These are phyloP conservation scores for Populus euphratica DNA, from an alignment of 345 rosid genomes.

Conservation along the genomic window DNA sequence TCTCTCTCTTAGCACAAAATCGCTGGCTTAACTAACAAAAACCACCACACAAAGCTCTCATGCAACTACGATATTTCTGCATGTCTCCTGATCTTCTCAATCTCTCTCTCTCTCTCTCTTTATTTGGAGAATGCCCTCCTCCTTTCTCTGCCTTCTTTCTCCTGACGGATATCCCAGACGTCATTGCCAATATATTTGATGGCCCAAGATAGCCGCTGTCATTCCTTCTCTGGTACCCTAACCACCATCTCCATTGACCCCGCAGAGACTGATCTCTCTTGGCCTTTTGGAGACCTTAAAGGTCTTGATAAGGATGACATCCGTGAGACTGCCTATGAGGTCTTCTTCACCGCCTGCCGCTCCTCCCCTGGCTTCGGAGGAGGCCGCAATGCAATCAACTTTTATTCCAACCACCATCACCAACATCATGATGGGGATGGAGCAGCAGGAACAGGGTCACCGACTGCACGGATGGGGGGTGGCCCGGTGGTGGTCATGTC, in stretches of 20 bases:
- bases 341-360: slow-evolving; percentile 82
- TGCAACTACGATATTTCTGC: neutral
- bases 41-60: neutral
- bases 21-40: slow-evolving; percentile 4
- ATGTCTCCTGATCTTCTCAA: neutral
- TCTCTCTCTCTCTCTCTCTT: slow-evolving; percentile 16
- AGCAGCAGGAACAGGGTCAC: slow-evolving; percentile 24
- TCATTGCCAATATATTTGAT: slow-evolving; percentile 15
- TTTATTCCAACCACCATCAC: slow-evolving; percentile 47
- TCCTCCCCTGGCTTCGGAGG: slow-evolving; percentile 83
- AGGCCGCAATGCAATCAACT: slow-evolving; percentile 55
- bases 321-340: slow-evolving; percentile 82
- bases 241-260: slow-evolving; percentile 17
- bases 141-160: slow-evolving; percentile 35
- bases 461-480: slow-evolving; percentile 22
- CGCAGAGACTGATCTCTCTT: slow-evolving; percentile 45
- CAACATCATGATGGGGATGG: slow-evolving; percentile 30
- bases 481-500: slow-evolving; percentile 61
- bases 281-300: slow-evolving; percentile 69
- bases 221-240: slow-evolving; percentile 44
- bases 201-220: slow-evolving; percentile 50
- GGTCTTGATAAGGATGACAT: slow-evolving; percentile 58
- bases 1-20: neutral
- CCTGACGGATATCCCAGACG: slow-evolving; percentile 41
- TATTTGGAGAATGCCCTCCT: slow-evolving; percentile 25